Evolutionary conservation across 805 yeast genomes (phyloP).

Genomic region (Metschnikowia picachoensis): DNA sequence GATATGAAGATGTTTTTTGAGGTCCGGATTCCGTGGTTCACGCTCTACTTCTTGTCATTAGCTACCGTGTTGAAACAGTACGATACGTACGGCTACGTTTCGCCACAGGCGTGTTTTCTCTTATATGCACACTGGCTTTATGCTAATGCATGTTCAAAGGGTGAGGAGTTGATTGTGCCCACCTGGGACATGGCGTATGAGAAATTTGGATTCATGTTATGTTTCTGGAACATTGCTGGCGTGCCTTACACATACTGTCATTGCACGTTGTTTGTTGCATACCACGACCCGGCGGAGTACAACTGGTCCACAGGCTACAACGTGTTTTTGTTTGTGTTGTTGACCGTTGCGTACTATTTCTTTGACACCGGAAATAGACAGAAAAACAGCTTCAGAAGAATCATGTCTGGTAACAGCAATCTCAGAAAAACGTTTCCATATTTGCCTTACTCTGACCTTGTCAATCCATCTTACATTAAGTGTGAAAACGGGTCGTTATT

Average conservation of each 20-base stretch:
- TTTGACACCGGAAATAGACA: constrained; percentile 95
- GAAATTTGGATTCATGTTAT: constrained; percentile 97
- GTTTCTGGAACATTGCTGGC: constrained; percentile 99
- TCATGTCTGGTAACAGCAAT: constrained; percentile 71
- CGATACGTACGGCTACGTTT: constrained; percentile 73
- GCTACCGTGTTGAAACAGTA: constrained; percentile 76
- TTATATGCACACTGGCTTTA: constrained; percentile 88
- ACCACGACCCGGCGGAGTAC: constrained; percentile 83
- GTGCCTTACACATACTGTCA: constrained; percentile 98
- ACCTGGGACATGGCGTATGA: constrained; percentile 99
- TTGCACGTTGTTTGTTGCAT: constrained; percentile 76
- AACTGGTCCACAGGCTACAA: constrained; percentile 64
- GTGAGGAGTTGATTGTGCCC: constrained; percentile 95
- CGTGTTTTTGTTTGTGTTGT: constrained; percentile 48
- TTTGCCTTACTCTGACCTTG: constrained; percentile 77
- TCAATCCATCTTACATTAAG: constrained; percentile 78
- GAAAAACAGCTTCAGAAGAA: constrained; percentile 86
- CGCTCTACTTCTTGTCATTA: constrained; percentile 70
- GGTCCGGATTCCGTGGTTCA: constrained; percentile 96
- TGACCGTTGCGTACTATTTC: constrained; percentile 77
- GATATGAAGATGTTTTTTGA: constrained; percentile 97
- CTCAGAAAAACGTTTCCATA: constrained; percentile 90
- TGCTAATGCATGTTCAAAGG: constrained; percentile 96
- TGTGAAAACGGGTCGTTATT: constrained; percentile 83
- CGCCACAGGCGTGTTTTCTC: constrained; percentile 71